A percentile compares a stretch with the other conserved stretches of the same genome.
These are phyloP conservation scores for Aegilops bicornis DNA, from an alignment of 176 grass and related monocot genomes.

Conservation along the genomic window DNA sequence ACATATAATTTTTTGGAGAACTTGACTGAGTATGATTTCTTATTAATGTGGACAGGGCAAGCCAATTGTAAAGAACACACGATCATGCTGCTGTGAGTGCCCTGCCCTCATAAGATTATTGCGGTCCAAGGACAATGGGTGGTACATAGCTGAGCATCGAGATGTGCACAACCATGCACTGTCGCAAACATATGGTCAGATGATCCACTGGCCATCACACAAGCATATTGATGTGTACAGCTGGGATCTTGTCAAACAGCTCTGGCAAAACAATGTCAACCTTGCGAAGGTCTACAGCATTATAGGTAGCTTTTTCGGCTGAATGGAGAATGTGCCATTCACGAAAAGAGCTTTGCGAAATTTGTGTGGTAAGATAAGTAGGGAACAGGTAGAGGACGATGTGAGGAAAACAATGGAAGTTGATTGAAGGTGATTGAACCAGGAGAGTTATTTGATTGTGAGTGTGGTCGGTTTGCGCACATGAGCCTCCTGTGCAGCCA, in stretches of 20 bases:
- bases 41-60: not conserved
- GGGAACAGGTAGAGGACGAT: not conserved
- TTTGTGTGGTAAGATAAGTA: not conserved
- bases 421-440: no score
- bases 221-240: not conserved
- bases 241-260: not conserved
- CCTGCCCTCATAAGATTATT: no score
- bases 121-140: no score
- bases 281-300: not conserved
- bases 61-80: not conserved
- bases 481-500: no score
- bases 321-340: no score
- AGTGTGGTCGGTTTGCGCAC: no score
- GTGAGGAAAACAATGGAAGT: no score
- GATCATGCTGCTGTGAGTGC: not conserved
- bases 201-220: not conserved
- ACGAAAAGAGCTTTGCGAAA: not conserved
- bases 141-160: not conserved
- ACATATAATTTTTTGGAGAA: no score
- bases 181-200: not conserved
- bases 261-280: not conserved
- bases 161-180: not conserved
- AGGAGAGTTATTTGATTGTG: no score
- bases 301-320: not conserved
- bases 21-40: no score